A percentile compares a stretch with the other conserved stretches of the same genome.
These are phyloP conservation scores for Apiotrichum laibachii DNA, from an alignment of 1,284 basidiomycete species.

Conservation along the genomic window DNA sequence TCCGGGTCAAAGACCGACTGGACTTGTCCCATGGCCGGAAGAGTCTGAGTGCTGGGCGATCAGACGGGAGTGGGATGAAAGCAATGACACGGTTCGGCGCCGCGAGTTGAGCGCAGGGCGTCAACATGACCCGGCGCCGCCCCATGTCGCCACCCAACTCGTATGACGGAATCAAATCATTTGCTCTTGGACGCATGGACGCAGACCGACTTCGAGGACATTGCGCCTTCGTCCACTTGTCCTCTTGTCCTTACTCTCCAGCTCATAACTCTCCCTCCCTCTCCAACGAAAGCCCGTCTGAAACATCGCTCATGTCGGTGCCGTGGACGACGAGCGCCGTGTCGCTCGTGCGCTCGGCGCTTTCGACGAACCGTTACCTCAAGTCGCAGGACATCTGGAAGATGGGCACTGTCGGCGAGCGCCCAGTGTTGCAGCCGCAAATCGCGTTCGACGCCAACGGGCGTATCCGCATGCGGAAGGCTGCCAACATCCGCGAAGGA, in stretches of 20 bases:
- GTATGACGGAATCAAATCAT: too few relatives aligned
- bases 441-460: slow-evolving; percentile 23
- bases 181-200: too few relatives aligned
- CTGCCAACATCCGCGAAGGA: slow-evolving; percentile 32
- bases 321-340: slow-evolving; percentile 9
- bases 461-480: slow-evolving; percentile 31
- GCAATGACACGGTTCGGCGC: not conserved
- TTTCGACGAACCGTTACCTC: slow-evolving; percentile 3
- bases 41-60: too few relatives aligned
- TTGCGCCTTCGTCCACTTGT: too few relatives aligned
- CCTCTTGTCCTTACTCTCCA: too few relatives aligned
- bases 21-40: slow-evolving; percentile 33
- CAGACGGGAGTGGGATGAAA: not conserved
- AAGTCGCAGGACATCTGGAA: slow-evolving; percentile 26
- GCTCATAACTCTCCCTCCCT: too few relatives aligned
- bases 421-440: slow-evolving; percentile 19
- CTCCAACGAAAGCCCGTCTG: too few relatives aligned
- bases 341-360: slow-evolving; percentile 4
- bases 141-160: too few relatives aligned
- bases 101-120: too few relatives aligned
- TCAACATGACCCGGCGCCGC: too few relatives aligned
- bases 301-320: not conserved
- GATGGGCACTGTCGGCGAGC: slow-evolving; percentile 20
- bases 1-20: slow-evolving; percentile 35
- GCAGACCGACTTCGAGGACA: too few relatives aligned